phyloP scores from a whole-genome alignment of 108 stramenopile genomes.

The Seminavis robusta region DNA sequence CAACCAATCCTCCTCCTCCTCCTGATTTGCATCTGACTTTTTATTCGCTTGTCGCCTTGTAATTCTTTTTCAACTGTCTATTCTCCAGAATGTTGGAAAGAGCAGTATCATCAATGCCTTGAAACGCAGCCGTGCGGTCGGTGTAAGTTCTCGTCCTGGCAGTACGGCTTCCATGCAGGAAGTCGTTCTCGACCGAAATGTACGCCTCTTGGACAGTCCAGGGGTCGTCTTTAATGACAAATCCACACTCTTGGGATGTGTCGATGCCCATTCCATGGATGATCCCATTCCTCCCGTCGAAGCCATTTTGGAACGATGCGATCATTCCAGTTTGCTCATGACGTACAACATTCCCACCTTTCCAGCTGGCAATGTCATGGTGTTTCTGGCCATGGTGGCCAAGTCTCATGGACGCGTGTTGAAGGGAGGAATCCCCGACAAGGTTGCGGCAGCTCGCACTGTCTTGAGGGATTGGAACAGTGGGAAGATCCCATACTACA shows the following conservation, averaged over 20 bases:
- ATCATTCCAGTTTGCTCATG: slow-evolving; percentile 88
- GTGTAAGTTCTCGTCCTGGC: slow-evolving; percentile 94
- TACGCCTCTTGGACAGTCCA: slow-evolving; percentile 96
- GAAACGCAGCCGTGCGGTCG: slow-evolving; percentile 89
- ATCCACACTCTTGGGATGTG: slow-evolving; percentile 67
- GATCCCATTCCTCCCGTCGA: slow-evolving; percentile 92
- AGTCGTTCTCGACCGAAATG: slow-evolving; percentile 93
- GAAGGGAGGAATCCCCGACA: slow-evolving; percentile 96
- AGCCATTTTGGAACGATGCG: slow-evolving; percentile 82
- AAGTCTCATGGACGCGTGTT: slow-evolving; percentile 83
- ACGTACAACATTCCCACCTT: slow-evolving; percentile 94
- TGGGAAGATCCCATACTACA: slow-evolving; percentile 94
- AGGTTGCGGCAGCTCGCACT: slow-evolving; percentile 83
- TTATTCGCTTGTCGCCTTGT: not conserved
- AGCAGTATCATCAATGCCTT: slow-evolving; percentile 93
- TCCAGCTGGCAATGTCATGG: slow-evolving; percentile 70
- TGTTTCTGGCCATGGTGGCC: slow-evolving; percentile 95
- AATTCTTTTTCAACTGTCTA: slow-evolving; percentile 21
- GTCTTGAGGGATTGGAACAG: slow-evolving; percentile 97
- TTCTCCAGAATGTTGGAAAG: slow-evolving; percentile 93
- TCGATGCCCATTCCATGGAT: slow-evolving; percentile 89
- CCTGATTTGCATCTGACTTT: not conserved
- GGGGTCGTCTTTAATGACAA: slow-evolving; percentile 95
- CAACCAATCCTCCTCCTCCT: no score
- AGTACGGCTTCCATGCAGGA: slow-evolving; percentile 96